Conservation (phyloP, 163 green algal genomes). For the Coccomyxa subellipsoidea region DNA sequence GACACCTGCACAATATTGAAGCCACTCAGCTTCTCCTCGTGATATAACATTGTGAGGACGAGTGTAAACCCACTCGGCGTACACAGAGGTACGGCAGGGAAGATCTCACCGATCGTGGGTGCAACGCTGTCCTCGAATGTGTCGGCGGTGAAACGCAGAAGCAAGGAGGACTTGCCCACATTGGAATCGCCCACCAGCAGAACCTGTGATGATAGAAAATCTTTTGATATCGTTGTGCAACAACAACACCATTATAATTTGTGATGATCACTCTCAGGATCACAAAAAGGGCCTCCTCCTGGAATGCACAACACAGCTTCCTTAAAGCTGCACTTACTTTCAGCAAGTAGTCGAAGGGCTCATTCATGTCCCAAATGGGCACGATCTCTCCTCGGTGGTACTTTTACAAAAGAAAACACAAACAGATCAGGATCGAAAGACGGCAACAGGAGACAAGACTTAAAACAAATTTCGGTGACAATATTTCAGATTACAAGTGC, state of each 20-base stretch:
- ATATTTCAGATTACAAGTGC: no score
- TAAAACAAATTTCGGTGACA: no score
- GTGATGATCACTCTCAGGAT: no score
- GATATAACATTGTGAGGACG: neutral
- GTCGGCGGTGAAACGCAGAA: constrained; percentile 83
- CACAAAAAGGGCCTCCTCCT: no score
- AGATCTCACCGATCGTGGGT: constrained; percentile 70
- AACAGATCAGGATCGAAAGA: no score
- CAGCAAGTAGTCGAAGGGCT: constrained; percentile 27
- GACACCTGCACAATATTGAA: constrained; percentile 47
- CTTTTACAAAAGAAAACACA: no score
- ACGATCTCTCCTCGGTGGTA: neutral
- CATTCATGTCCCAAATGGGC: neutral
- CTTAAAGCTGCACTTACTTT: constrained; percentile 11
- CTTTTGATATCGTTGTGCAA: no score
- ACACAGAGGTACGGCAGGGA: neutral
- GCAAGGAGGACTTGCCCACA: constrained; percentile 84
- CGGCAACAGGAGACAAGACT: no score
- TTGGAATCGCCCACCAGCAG: constrained; percentile 81
- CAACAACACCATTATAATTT: no score
- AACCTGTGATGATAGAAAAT: constrained; percentile 52
- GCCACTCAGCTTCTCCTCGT: neutral
- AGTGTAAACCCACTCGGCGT: no score
- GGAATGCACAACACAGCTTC: neutral
- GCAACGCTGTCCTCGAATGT: constrained; percentile 72